Evolutionary conservation across 2,329 filamentous ascomycete species (phyloP), one percentile per base, ranked within the genome.

Genomic region (Penicillium sp.): DNA sequence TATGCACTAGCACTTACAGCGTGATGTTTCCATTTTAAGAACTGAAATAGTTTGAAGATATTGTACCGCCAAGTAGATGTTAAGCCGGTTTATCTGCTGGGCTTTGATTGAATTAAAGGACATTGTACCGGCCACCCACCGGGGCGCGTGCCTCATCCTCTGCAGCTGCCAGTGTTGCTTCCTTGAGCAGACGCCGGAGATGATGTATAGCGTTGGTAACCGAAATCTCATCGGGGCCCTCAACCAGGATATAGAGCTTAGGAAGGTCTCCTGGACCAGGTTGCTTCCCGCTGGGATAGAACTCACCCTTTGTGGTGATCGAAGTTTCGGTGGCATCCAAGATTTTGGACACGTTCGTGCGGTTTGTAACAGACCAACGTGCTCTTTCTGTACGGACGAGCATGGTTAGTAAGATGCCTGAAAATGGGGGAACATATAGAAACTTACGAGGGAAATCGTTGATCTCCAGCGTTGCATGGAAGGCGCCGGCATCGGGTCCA

Each of bases 311-410:
- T 37, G 90, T 96, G 0, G 93, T 99, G 68, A 99, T 99, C 6
- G 89, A 95, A 1, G 91, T 95, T 34, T 90, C 92, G 0, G 92
- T 96, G 9, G 88, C 82, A 65, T 99, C 93, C 57, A 99, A 80
- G 61, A 99, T 96, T 78, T 97, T 99, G 60, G 92, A 91, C 49
- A 99, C 93, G 64, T 99, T 99, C 30, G 93, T 97, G 57, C 93
- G 84, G 70, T 99, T 99, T 33, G 93, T 99, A 74, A 99, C 93
- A 10, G 90, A 92, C 93, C 93, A 99, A 61, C 93, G 83, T 56
- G 93, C 93, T 77, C 96, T 97, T 70, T 99, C 76, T 78, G 62
- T 68, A 65, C 49, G 29, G 43, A 19, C 16, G 4, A 41, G 41
- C 46, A 38, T 30, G 19, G 41, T 55, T 43, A 62, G 55, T 41